phyloP scores from a whole-genome alignment of 1,284 basidiomycete species.

The Ceratobasidium sp. region DNA sequence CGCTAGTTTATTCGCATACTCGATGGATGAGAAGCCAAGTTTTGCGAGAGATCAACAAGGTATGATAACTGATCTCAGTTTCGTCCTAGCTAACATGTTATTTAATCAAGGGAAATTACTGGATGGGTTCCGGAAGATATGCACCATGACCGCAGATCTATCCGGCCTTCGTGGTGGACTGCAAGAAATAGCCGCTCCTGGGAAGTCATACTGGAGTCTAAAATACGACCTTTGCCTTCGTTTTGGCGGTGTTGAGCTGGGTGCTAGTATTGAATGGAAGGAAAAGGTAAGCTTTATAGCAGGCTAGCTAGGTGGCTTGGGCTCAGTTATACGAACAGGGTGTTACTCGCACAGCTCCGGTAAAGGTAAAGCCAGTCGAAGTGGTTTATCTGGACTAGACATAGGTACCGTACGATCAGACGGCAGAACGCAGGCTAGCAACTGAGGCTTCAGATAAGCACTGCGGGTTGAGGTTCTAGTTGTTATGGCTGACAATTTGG shows the following conservation, averaged over 20 bases:
- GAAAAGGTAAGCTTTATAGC: constrained; percentile 5
- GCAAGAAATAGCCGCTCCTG: neutral
- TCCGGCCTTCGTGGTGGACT: constrained; percentile 1
- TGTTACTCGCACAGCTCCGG: too few species aligned
- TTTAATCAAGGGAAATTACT: neutral
- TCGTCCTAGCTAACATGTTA: neutral
- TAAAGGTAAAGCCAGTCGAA: too few species aligned
- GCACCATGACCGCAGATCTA: constrained; percentile 5
- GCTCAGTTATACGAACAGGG: too few species aligned
- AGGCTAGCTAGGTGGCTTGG: too few species aligned
- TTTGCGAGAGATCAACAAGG: neutral
- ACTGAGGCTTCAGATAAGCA: too few species aligned
- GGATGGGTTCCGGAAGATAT: constrained; percentile 9
- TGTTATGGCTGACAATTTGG: too few species aligned
- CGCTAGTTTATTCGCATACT: too few species aligned
- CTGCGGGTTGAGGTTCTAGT: too few species aligned
- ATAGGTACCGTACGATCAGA: too few species aligned
- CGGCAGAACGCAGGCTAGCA: too few species aligned
- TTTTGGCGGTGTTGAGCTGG: constrained; percentile 25
- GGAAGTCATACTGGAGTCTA: neutral
- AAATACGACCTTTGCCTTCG: constrained; percentile 10
- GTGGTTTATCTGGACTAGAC: too few species aligned
- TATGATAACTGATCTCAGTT: neutral
- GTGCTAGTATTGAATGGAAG: constrained; percentile 14
- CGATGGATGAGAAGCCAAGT: too few species aligned